phyloP scores from a whole-genome alignment of 2,329 filamentous ascomycete species.

The Balansia obtecta region DNA sequence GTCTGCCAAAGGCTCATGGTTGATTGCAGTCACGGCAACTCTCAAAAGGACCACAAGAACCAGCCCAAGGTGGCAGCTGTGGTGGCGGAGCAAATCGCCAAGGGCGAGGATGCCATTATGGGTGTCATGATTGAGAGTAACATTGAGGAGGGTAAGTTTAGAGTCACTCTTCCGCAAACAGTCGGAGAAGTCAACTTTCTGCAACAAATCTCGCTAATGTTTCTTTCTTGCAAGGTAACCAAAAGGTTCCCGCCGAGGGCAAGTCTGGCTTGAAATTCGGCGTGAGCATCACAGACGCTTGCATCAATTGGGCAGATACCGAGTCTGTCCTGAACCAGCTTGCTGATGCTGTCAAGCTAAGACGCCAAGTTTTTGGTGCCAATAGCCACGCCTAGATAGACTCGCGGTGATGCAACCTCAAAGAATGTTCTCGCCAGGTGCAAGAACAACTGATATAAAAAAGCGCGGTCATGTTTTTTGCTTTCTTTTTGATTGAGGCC shows the following conservation, averaged over 20 bases:
- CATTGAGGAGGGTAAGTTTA: conserved; percentile 58
- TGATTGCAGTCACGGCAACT: conserved; percentile 97
- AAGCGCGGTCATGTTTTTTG: background rate
- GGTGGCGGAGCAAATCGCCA: conserved; percentile 73
- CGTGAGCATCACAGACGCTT: conserved; percentile 91
- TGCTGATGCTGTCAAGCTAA: conserved; percentile 67
- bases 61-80: conserved; percentile 67
- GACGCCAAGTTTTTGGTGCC: conserved; percentile 34
- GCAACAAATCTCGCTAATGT: background rate
- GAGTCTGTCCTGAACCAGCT: conserved; percentile 72
- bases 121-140: conserved; percentile 99
- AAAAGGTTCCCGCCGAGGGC: conserved; percentile 79
- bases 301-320: conserved; percentile 85
- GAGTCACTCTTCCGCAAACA: background rate
- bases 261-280: conserved; percentile 70
- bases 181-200: too few relatives aligned
- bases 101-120: conserved; percentile 78
- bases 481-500: background rate
- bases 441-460: background rate
- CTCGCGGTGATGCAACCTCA: background rate
- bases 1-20: conserved; percentile 76
- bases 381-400: background rate
- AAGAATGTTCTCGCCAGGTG: background rate
- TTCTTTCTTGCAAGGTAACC: conserved; percentile 33
- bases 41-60: conserved; percentile 92